Conservation (phyloP, 176 grass and related monocot genomes). For the Dendrocalamus sinicus region DNA sequence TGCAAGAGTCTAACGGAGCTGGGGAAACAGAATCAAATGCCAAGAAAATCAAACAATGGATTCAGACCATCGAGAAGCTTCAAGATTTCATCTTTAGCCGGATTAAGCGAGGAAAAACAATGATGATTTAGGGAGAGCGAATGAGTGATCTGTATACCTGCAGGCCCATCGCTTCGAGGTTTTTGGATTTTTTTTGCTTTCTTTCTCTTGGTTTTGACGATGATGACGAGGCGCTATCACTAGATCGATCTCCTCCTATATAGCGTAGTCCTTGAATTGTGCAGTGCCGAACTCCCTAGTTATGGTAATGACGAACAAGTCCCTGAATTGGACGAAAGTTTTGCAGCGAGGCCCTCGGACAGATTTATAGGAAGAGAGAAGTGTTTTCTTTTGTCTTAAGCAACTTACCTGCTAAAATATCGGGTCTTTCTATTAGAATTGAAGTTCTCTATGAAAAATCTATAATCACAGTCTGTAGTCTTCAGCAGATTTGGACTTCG, state of each 20-base stretch:
- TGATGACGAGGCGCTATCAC: not conserved
- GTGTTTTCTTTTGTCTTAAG: not conserved
- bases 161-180: slow-evolving; percentile 47
- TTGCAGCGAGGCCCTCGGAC: not conserved
- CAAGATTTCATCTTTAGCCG: not conserved
- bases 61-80: not conserved
- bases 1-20: not conserved
- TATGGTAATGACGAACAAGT: not conserved
- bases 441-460: not conserved
- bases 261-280: not conserved
- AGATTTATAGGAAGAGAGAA: no score
- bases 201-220: slow-evolving; percentile 43
- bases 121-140: slow-evolving; percentile 15
- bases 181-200: not conserved
- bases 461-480: not conserved
- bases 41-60: not conserved
- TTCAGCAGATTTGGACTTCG: not conserved
- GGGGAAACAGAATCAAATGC: not conserved
- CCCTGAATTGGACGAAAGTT: not conserved
- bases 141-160: slow-evolving; percentile 37
- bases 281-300: not conserved
- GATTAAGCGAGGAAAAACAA: not conserved
- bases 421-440: not conserved
- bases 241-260: slow-evolving; percentile 38
- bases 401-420: not conserved